phyloP scores from a whole-genome alignment of 148 eudicot species.

The Rhododendron mucronatum region DNA sequence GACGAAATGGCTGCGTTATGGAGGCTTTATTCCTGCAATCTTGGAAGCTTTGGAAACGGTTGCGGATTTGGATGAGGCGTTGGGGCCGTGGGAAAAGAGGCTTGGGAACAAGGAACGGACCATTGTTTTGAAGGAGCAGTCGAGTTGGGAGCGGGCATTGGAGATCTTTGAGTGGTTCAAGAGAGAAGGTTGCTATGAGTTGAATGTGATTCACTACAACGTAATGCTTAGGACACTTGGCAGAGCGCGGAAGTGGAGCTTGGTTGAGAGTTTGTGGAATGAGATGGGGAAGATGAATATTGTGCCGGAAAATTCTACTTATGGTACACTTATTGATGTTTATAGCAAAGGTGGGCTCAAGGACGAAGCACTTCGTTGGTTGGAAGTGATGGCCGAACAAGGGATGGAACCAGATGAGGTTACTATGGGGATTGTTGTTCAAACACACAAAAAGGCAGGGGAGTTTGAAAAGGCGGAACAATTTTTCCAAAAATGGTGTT shows the following conservation, averaged over 20 bases:
- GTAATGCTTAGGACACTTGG: constrained; percentile 76
- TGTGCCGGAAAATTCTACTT: constrained; percentile 63
- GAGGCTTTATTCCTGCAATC: constrained; percentile 63
- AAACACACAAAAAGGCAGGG: constrained; percentile 73
- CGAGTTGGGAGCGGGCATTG: constrained; percentile 66
- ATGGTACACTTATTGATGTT: constrained; percentile 90
- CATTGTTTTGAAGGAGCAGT: constrained; percentile 86
- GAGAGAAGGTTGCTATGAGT: constrained; percentile 71
- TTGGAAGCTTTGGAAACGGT: constrained; percentile 54
- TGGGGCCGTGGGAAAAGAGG: constrained; percentile 72
- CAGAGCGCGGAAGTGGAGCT: constrained; percentile 59
- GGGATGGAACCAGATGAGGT: constrained; percentile 90
- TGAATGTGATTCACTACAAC: constrained; percentile 93
- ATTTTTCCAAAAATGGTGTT: constrained; percentile 74
- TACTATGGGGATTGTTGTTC: constrained; percentile 74
- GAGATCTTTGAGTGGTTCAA: constrained; percentile 93
- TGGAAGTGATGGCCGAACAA: constrained; percentile 66
- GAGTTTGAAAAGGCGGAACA: constrained; percentile 76
- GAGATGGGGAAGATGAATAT: constrained; percentile 66
- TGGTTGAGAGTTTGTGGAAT: constrained; percentile 57
- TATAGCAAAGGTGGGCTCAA: constrained; percentile 75
- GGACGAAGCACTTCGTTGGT: constrained; percentile 60
- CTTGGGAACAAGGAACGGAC: constrained; percentile 82
- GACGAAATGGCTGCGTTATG: constrained; percentile 70
- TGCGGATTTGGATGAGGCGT: constrained; percentile 66